Percentiles rank a stretch among this genome's conserved stretches.
Evolutionary conservation across 2,329 filamentous ascomycete genomes (phyloP).

Genomic region (Sporothrix humicola): DNA sequence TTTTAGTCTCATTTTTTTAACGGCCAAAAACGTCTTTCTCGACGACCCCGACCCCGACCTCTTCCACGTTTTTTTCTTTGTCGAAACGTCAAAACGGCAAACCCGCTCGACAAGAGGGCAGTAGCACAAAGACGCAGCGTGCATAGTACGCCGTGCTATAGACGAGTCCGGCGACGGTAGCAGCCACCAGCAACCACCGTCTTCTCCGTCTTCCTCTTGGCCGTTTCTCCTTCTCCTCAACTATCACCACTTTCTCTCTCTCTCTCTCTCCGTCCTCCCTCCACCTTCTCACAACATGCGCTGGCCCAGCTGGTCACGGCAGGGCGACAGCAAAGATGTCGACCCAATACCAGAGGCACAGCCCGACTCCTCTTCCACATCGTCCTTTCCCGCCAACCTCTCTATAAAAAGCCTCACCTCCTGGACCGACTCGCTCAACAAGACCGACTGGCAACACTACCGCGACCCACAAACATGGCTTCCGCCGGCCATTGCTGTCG

Average conservation of each 20-base stretch:
- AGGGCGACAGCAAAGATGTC: conserved; percentile 30
- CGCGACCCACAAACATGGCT: conserved; percentile 60
- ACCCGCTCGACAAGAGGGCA: conserved; percentile 14
- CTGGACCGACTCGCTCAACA: conserved; percentile 53
- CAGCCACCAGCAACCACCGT: background rate
- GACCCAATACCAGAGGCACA: conserved; percentile 19
- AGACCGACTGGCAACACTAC: conserved; percentile 60
- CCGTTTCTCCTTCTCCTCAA: background rate
- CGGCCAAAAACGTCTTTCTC: conserved; percentile 1
- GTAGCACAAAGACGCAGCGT: background rate
- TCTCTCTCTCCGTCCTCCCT: background rate
- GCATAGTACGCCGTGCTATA: background rate
- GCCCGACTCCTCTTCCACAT: background rate
- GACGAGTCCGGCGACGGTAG: background rate
- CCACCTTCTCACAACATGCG: conserved; percentile 32
- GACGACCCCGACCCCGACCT: background rate
- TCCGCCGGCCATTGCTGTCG: conserved; percentile 60
- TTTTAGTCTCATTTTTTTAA: conserved; percentile 12
- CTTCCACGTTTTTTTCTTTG: background rate
- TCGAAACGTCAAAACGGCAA: background rate
- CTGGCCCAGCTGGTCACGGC: conserved; percentile 38
- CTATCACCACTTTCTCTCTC: background rate
- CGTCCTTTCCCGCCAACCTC: conserved; percentile 15
- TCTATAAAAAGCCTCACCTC: conserved; percentile 36
- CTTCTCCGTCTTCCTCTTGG: background rate